Evolutionary conservation across 2,329 filamentous ascomycete species (phyloP), one percentile per base, ranked within the genome.

Genomic region (Byssothecium circinans): DNA sequence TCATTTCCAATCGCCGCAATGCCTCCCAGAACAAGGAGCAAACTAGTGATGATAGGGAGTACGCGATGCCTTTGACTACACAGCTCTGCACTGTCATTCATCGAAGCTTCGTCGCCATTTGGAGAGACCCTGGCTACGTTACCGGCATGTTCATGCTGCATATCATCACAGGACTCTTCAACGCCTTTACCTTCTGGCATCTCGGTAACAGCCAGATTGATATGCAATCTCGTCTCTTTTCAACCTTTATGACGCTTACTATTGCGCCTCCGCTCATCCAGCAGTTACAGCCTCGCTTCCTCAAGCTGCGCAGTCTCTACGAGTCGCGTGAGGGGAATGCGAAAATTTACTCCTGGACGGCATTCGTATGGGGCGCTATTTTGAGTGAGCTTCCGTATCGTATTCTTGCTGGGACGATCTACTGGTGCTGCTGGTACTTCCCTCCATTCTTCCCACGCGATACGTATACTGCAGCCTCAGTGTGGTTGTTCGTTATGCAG

Each of bases 261-360:
- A 88, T 94, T 54, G 80, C 81, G 1, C 87, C 87, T 0, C 85
- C 86, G 0, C 74, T 91, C 1, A 88, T 91, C 48, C 86, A 91
- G 59, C 87, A 91, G 58, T 76, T 91, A 0, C 86, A 91, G 61
- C 88, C 88, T 0, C 81, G 82, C 4, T 91, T 87, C 64, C 73
- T 90, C 42, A 75, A 81, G 49, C 81, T 83, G 36, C 79, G 87
- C 3, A 76, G 81, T 25, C 77, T 92, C 20, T 94, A 88, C 71
- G 74, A 86, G 64, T 82, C 80, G 1, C 80, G 89, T 4, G 89
- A 94, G 67, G 80, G 84, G 40, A 88, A 82, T n/a, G 82, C 86
- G 14, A 90, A 90, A 67, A 89, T 90, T 20, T 94, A 92, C 70
- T 85, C 82, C 1, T 91, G 88, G 87, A 70, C 81, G 12, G 85